Conservation (phyloP, 345 rosid genomes). For the Eucalyptus pauciflora region DNA sequence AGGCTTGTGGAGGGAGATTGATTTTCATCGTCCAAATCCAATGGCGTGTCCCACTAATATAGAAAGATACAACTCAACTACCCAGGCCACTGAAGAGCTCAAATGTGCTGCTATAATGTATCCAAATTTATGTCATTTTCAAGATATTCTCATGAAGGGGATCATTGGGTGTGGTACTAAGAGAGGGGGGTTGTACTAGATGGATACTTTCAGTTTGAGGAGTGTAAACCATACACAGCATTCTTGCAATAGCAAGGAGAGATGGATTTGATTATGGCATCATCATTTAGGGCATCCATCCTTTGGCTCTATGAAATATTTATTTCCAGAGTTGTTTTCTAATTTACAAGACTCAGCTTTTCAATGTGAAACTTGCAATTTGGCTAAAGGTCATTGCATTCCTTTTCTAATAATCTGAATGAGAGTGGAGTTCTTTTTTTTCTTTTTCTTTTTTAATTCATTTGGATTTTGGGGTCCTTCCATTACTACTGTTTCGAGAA, state of each 20-base stretch:
- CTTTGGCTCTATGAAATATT: no score
- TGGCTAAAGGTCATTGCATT: background rate
- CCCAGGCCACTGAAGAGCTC: background rate
- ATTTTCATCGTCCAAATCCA: no score
- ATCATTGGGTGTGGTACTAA: background rate
- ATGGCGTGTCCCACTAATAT: no score
- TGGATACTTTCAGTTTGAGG: rapidly evolving
- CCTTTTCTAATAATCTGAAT: background rate
- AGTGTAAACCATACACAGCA: background rate
- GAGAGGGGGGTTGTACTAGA: background rate
- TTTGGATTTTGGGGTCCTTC: background rate
- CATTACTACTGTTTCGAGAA: background rate
- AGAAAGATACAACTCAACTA: no score
- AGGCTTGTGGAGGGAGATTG: no score
- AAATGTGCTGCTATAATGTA: background rate
- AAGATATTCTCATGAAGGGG: background rate
- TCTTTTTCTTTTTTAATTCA: no score
- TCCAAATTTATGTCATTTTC: background rate
- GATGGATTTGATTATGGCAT: background rate
- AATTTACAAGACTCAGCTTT: background rate
- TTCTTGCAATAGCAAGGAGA: background rate
- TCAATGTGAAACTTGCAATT: background rate
- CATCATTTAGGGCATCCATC: background rate
- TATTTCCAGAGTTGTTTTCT: background rate
- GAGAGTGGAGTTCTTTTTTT: background rate